Percentiles rank a stretch among this genome's conserved stretches.
Conservation (phyloP, 192 early-diverging fungal species). For the Coemansia sp. region DNA sequence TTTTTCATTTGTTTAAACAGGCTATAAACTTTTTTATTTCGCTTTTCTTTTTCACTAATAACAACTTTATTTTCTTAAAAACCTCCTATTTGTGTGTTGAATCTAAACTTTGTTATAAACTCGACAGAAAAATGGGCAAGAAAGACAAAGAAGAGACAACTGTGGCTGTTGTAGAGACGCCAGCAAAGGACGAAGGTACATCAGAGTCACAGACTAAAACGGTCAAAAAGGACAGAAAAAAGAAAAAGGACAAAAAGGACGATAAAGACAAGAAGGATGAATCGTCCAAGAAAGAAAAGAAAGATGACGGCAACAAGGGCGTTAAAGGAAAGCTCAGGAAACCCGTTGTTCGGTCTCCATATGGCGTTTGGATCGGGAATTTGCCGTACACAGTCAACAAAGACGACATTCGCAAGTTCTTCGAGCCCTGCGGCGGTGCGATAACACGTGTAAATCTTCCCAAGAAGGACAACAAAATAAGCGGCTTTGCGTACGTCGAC, state of each 20-base stretch:
- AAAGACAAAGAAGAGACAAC: background rate
- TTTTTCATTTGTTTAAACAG: no score
- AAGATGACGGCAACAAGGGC: constrained; percentile 33
- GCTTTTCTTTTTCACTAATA: background rate
- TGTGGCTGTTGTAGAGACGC: background rate
- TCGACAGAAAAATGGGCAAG: background rate
- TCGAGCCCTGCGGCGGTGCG: constrained; percentile 48
- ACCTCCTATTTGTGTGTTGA: no score
- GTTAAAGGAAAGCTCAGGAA: constrained; percentile 20
- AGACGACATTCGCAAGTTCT: constrained; percentile 59
- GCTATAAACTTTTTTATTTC: constrained; percentile 1
- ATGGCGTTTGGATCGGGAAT: constrained; percentile 73
- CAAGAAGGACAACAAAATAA: constrained; percentile 40
- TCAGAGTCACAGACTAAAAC: constrained; percentile 4
- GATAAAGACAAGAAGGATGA: constrained; percentile 20
- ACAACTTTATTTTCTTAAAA: background rate
- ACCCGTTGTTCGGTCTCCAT: constrained; percentile 58
- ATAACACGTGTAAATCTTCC: constrained; percentile 50
- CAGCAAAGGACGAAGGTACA: background rate
- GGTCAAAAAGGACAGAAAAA: constrained; percentile 35
- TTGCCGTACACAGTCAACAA: constrained; percentile 61
- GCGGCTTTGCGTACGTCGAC: constrained; percentile 73
- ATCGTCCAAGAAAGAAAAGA: constrained; percentile 28
- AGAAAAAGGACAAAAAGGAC: constrained; percentile 40
- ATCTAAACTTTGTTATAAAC: background rate